A percentile compares a stretch with the other conserved stretches of the same genome.
Conservation (phyloP, 805 yeast genomes). For the Metschnikowia colocasiae region DNA sequence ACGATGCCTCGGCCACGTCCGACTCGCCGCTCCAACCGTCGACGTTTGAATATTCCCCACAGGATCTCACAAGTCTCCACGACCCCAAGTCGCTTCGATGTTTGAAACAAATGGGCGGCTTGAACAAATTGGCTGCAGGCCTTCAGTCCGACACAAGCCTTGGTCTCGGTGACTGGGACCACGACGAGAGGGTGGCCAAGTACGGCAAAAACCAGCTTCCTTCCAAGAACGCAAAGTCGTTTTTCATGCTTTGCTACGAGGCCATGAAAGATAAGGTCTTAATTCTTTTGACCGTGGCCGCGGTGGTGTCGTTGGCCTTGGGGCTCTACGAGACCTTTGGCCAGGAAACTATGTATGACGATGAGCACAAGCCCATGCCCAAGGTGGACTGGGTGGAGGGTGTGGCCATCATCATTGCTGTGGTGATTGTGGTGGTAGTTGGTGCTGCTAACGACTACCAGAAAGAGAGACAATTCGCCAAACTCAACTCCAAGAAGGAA, state of each 20-base stretch:
- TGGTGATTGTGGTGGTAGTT: conserved; percentile 83
- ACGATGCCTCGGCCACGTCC: conserved; percentile 16
- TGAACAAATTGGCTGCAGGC: conserved; percentile 28
- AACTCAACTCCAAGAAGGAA: conserved; percentile 82
- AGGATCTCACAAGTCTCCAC: conserved; percentile 46
- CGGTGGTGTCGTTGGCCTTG: conserved; percentile 80
- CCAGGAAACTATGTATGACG: conserved; percentile 71
- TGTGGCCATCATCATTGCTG: conserved; percentile 92
- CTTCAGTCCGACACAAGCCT: conserved; percentile 34
- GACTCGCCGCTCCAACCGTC: conserved; percentile 18
- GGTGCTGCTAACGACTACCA: conserved; percentile 97
- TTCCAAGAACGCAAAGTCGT: conserved; percentile 62
- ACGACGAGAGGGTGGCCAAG: conserved; percentile 39
- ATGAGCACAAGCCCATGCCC: conserved; percentile 72
- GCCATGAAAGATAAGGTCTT: conserved; percentile 91
- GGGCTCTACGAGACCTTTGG: conserved; percentile 93
- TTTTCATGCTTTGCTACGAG: conserved; percentile 65
- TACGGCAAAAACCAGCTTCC: conserved; percentile 78
- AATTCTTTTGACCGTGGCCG: conserved; percentile 79
- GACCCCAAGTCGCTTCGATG: conserved; percentile 57
- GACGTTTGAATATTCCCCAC: conserved; percentile 16
- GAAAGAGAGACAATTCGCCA: conserved; percentile 89
- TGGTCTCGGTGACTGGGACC: conserved; percentile 41
- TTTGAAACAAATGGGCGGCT: conserved; percentile 45
- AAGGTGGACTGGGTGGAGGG: conserved; percentile 99